Base-by-base conservation (phyloP, 208 protist species). In the Borovskyia barvae region DNA sequence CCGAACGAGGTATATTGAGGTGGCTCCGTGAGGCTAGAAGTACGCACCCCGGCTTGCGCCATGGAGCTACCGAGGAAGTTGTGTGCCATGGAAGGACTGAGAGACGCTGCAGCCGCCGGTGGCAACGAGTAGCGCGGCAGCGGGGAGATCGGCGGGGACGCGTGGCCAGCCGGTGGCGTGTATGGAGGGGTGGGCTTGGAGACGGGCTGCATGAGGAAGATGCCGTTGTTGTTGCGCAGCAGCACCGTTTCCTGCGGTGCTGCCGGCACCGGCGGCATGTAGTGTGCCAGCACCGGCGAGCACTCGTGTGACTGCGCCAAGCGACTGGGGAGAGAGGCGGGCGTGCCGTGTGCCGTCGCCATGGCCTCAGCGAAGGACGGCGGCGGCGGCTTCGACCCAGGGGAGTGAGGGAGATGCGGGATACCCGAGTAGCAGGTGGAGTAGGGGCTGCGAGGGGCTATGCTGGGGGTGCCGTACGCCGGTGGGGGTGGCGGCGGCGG, bases 201-300 rank as follows among this genome's bases (percentile, higher is more conserved):
- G 26, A 78, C 41, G 3, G 83, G 77, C 33, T 85, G 72, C 58
- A 94, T 67, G 17, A 94, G 51, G 55, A 94, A 94, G 5, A 94
- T 76, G n/a, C 87, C 87, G 55, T 91, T 81, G 29, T 60, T 49
- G 60, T 90, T 94, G 63, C 87, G 83, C 40, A 94, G 66, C 20
- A 94, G 56, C 56, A 94, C 82, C 9, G 75, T 66, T 46, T 94
- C 87, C 52, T 74, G 73, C 43, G 72, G 72, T 2, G 68, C 75
- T 3, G 80, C 70, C 5, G 82, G 77, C 72, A 83, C 67, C 20
- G 76, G 72, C 3, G 80, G 79, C n/a, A 89, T 67, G 61, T 89
- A 89, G 54, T 79, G 77, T 7, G 82, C 80, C 30, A 67, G 51
- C 36, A 85, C 47, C 2, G 82, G 80, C 22, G 85, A 82, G 20